Evolutionary conservation across 495 filamentous ascomycete species (phyloP).

Genomic region (Polyplosphaeria fusca): DNA sequence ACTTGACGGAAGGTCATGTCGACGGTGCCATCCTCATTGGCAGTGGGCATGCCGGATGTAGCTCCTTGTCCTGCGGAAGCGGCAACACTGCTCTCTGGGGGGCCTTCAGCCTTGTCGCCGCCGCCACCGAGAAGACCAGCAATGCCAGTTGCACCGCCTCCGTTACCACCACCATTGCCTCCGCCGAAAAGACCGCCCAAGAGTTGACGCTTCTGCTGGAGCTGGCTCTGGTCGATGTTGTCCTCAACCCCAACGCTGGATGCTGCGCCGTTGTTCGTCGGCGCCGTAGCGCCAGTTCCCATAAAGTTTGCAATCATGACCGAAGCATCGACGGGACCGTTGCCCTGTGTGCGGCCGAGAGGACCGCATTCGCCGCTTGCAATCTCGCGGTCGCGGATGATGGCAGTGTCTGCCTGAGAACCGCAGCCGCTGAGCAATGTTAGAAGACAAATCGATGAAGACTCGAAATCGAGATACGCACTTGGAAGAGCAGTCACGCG

Average conservation of each 20-base stretch:
- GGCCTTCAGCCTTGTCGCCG: constrained; percentile 28
- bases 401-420: constrained; percentile 46
- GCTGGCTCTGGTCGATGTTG: constrained; percentile 10
- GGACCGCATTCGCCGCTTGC: constrained; percentile 46
- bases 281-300: constrained; percentile 22
- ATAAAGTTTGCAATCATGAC: constrained; percentile 43
- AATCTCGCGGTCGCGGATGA: constrained; percentile 50
- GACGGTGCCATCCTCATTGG: constrained; percentile 51
- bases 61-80: constrained; percentile 33
- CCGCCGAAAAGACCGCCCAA: constrained; percentile 15
- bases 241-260: constrained; percentile 15
- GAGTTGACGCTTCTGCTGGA: constrained; percentile 7
- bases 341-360: constrained; percentile 56
- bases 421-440: constrained; percentile 56
- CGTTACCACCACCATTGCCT: constrained; percentile 10
- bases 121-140: constrained; percentile 30
- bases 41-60: constrained; percentile 50
- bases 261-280: constrained; percentile 24
- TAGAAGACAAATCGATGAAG: too few species aligned
- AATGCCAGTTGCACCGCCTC: constrained; percentile 8
- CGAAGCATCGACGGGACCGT: constrained; percentile 51
- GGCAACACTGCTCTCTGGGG: constrained; percentile 33
- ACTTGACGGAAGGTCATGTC: constrained; percentile 39
- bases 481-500: constrained; percentile 26
- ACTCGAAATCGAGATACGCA: not conserved